Conservation (phyloP, 495 filamentous ascomycete genomes). For the Penicillium dipodomyicola region DNA sequence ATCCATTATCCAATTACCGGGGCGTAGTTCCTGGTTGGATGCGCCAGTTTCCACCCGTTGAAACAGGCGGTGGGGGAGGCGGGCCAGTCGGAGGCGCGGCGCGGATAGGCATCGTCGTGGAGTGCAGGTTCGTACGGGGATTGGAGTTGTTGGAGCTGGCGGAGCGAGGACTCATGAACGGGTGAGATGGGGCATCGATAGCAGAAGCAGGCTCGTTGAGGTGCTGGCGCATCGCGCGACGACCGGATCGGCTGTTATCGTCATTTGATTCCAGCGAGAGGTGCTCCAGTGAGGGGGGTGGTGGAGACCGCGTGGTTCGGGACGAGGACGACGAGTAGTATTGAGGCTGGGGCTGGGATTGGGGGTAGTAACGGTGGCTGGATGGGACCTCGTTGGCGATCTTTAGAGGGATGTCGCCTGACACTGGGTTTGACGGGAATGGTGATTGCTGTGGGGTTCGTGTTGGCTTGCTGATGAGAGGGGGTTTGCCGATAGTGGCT, state of each 20-base stretch:
- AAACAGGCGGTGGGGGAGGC: constrained; percentile 39
- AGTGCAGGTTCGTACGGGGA: constrained; percentile 38
- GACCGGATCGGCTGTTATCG: constrained; percentile 35
- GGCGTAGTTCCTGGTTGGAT: constrained; percentile 30
- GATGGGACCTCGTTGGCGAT: constrained; percentile 44
- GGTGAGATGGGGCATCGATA: constrained; percentile 34
- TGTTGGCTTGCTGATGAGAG: constrained; percentile 41
- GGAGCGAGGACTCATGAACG: constrained; percentile 38
- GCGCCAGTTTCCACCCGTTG: constrained; percentile 35
- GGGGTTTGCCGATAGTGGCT: constrained; percentile 26
- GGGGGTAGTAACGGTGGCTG: constrained; percentile 25
- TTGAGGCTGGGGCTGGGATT: constrained; percentile 26
- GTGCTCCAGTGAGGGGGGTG: constrained; percentile 42
- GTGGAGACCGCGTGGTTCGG: constrained; percentile 31
- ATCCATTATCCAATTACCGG: constrained; percentile 11
- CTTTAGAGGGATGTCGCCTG: constrained; percentile 65
- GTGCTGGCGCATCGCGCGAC: constrained; percentile 38
- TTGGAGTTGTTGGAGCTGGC: constrained; percentile 40
- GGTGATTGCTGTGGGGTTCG: constrained; percentile 47
- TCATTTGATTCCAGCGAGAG: constrained; percentile 40
- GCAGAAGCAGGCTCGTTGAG: constrained; percentile 40
- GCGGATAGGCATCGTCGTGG: constrained; percentile 43
- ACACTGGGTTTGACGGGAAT: constrained; percentile 54
- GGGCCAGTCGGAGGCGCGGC: constrained; percentile 42
- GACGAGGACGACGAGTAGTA: constrained; percentile 25